These are phyloP conservation scores for Conoideocrella luteorostrata DNA, from an alignment of 2,329 filamentous ascomycete species.

Conservation along the genomic window DNA sequence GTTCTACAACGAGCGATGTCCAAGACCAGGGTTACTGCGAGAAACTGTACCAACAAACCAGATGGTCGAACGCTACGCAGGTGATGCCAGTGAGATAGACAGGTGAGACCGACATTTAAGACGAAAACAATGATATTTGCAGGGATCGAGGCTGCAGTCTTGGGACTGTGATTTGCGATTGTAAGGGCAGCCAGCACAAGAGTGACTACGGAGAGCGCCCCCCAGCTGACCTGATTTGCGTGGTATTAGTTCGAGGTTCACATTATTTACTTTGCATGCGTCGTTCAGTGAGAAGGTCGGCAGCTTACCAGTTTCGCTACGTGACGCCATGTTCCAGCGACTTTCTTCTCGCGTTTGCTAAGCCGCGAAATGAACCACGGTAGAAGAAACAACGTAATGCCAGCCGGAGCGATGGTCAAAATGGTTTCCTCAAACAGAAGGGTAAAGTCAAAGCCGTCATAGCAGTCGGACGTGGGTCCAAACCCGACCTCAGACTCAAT, in stretches of 20 bases:
- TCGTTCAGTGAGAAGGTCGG: neutral
- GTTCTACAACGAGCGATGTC: constrained; percentile 26
- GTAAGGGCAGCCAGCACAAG: constrained; percentile 8
- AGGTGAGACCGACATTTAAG: neutral
- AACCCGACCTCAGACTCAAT: constrained; percentile 9
- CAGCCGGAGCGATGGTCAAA: constrained; percentile 13
- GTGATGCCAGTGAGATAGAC: constrained; percentile 26
- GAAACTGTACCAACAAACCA: constrained; percentile 21
- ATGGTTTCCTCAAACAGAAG: constrained; percentile 21
- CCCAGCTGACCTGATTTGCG: neutral
- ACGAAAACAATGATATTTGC: constrained; percentile 10
- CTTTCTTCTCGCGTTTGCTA: neutral
- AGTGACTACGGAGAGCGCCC: neutral
- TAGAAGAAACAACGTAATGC: constrained; percentile 5
- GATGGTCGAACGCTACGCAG: constrained; percentile 24
- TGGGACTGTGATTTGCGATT: constrained; percentile 12
- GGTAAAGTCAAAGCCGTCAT: constrained; percentile 21
- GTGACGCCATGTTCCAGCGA: neutral
- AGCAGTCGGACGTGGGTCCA: constrained; percentile 15
- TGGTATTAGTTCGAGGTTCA: neutral
- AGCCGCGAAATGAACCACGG: neutral
- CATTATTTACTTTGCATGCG: neutral
- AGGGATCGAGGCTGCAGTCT: constrained; percentile 4
- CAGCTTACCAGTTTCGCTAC: neutral
- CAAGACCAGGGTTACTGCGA: constrained; percentile 23